These are phyloP conservation scores for Calamus simplicifolius DNA, from an alignment of 176 grass and related monocot species.

Conservation along the genomic window DNA sequence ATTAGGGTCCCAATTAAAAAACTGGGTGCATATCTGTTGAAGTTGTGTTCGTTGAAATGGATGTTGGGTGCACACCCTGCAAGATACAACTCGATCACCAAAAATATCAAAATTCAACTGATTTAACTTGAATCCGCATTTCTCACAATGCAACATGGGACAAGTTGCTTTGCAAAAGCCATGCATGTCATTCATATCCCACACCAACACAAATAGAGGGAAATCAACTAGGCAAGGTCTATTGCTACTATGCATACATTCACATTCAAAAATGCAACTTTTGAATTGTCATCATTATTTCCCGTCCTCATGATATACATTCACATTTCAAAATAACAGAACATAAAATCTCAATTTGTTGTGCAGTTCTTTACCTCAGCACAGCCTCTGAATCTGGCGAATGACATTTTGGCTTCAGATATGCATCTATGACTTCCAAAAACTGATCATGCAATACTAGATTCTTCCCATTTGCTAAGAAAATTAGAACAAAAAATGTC, in stretches of 20 bases:
- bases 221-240: no score
- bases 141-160: no score
- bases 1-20: constrained; percentile 67
- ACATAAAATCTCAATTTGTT: not conserved
- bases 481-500: not conserved
- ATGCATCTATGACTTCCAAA: constrained; percentile 65
- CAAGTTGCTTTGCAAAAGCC: no score
- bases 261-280: no score
- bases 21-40: constrained; percentile 63
- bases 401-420: constrained; percentile 84
- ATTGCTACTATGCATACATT: no score
- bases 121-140: no score
- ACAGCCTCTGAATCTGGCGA: constrained; percentile 69
- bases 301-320: no score
- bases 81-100: constrained; percentile 5
- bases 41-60: constrained; percentile 53
- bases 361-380: constrained; percentile 49
- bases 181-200: no score
- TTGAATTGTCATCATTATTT: no score
- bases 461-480: constrained; percentile 30
- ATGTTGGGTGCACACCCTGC: constrained; percentile 48
- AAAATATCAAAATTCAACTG: not conserved
- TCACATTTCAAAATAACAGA: no score
- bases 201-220: no score
- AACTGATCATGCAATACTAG: constrained; percentile 37